Evolutionary conservation across 2,329 filamentous ascomycete species (phyloP).

Genomic region (Alternaria brassicae): DNA sequence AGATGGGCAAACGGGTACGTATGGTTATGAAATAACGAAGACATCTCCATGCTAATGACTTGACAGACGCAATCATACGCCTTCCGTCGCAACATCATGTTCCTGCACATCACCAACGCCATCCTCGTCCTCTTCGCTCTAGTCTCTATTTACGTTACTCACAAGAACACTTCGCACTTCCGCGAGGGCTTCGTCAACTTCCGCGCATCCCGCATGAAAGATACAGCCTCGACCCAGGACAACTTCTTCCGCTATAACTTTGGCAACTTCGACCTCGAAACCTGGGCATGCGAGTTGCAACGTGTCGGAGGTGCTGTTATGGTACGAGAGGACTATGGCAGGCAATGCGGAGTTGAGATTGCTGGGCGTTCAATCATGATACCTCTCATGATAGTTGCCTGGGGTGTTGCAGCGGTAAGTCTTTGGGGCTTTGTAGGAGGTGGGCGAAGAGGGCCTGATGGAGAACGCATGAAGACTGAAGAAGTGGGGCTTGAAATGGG

Average conservation of each 20-base stretch:
- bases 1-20: constrained; percentile 33
- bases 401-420: constrained; percentile 25
- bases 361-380: constrained; percentile 42
- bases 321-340: constrained; percentile 37
- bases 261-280: constrained; percentile 48
- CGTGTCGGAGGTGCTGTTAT: constrained; percentile 28
- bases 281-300: constrained; percentile 45
- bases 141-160: constrained; percentile 40
- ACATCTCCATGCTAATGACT: not conserved
- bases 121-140: constrained; percentile 43
- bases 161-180: constrained; percentile 41
- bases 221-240: constrained; percentile 12
- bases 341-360: constrained; percentile 39
- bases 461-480: constrained; percentile 37
- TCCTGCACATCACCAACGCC: constrained; percentile 40
- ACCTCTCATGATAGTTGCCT: constrained; percentile 36
- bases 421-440: constrained; percentile 37
- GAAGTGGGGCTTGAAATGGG: constrained; percentile 40
- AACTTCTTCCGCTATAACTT: constrained; percentile 38
- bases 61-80: constrained; percentile 38
- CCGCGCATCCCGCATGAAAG: constrained; percentile 26
- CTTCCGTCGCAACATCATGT: constrained; percentile 46
- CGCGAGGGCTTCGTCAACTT: constrained; percentile 33
- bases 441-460: constrained; percentile 24
- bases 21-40: not conserved